Percentiles rank a stretch among this genome's conserved stretches.
Evolutionary conservation across 208 protist genomes (phyloP).

Genomic region (Leishmania gerbilli): DNA sequence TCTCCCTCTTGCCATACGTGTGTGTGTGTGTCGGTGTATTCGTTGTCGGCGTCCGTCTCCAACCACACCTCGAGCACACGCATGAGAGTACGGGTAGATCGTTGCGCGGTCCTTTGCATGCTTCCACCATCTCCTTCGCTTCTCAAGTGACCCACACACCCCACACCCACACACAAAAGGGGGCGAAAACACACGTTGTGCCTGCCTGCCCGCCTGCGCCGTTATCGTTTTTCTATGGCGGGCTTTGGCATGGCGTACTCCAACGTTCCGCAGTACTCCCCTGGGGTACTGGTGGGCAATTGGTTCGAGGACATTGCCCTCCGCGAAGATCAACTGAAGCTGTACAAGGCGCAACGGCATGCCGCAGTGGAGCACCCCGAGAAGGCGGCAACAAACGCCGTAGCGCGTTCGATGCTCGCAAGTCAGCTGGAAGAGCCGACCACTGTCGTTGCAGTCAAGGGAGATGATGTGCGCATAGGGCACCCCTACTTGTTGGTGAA

Average conservation of each 20-base stretch:
- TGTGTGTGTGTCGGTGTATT: background rate
- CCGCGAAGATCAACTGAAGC: constrained; percentile 64
- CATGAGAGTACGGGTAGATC: background rate
- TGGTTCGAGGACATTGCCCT: constrained; percentile 86
- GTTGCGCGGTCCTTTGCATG: background rate
- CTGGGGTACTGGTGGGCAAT: constrained; percentile 86
- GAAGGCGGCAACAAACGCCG: background rate
- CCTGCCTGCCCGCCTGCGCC: background rate
- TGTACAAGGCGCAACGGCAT: constrained; percentile 44
- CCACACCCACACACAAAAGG: background rate
- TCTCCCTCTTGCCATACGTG: background rate
- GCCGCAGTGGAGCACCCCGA: constrained; percentile 11
- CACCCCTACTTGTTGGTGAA: constrained; percentile 57
- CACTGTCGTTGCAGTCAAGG: constrained; percentile 19
- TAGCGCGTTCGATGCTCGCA: constrained; percentile 13
- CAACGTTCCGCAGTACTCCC: constrained; percentile 68
- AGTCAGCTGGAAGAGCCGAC: constrained; percentile 38
- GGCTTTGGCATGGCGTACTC: constrained; percentile 31
- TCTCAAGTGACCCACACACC: background rate
- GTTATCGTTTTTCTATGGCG: constrained; percentile 2
- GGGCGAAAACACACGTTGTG: no score
- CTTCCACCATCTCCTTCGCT: background rate
- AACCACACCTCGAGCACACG: background rate
- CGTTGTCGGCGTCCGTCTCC: no score
- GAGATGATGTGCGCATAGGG: constrained; percentile 56